Evolutionary conservation across 345 rosid genomes (phyloP).

Genomic region (Limnanthes douglasii): DNA sequence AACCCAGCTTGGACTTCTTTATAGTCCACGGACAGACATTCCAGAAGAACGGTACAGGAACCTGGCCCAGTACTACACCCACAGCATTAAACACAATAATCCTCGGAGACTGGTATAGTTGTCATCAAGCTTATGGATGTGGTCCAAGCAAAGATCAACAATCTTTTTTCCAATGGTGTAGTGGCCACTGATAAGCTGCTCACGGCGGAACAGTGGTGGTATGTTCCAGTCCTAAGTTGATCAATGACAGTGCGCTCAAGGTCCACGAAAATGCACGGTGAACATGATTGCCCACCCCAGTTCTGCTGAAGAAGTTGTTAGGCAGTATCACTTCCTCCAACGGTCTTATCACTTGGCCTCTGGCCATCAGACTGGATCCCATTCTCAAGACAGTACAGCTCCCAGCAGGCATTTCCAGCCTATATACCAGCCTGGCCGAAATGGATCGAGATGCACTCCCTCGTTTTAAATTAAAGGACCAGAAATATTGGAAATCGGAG

Average conservation of each 20-base stretch:
- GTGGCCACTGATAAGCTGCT: conserved; percentile 16
- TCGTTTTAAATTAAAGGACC: conserved; percentile 39
- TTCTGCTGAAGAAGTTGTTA: conserved; percentile 33
- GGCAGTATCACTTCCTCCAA: conserved; percentile 26
- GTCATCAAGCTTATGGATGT: conserved; percentile 24
- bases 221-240: conserved; percentile 30
- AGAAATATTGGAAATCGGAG: no score
- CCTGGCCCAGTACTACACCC: conserved; percentile 32
- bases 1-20: conserved; percentile 22
- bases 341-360: conserved; percentile 38
- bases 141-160: conserved; percentile 25
- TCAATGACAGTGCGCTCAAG: conserved; percentile 35
- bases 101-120: conserved; percentile 31
- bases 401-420: conserved; percentile 78
- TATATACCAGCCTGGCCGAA: conserved; percentile 76
- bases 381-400: conserved; percentile 46
- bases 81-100: conserved; percentile 22
- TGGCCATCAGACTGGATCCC: conserved; percentile 84
- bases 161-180: conserved; percentile 24
- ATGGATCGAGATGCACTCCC: conserved; percentile 69
- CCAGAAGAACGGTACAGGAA: conserved; percentile 21
- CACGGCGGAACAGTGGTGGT: conserved; percentile 33
- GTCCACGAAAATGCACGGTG: conserved; percentile 33
- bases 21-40: conserved; percentile 25
- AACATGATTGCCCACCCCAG: conserved; percentile 33